Evolutionary conservation across 257 asterid species (phyloP).

Genomic region (Handroanthus guayacan): DNA sequence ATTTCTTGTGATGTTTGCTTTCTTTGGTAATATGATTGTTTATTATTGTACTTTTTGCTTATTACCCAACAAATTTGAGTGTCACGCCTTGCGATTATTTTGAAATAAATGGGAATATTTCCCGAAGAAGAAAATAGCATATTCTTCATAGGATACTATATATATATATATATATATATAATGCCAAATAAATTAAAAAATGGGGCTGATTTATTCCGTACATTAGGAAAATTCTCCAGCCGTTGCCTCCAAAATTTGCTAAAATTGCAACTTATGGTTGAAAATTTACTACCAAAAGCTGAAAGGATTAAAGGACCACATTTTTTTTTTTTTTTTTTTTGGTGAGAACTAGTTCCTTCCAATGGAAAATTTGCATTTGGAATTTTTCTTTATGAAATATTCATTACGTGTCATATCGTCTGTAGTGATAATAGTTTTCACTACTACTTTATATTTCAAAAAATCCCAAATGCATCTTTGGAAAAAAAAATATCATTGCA

Average conservation of each 20-base stretch:
- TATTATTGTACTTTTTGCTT: too few relatives aligned
- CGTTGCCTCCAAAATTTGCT: background rate
- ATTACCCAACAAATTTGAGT: too few relatives aligned
- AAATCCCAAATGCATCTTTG: too few relatives aligned
- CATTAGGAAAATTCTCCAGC: background rate
- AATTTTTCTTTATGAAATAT: background rate
- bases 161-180: too few relatives aligned
- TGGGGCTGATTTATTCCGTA: too few relatives aligned
- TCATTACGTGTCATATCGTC: too few relatives aligned
- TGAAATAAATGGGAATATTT: background rate
- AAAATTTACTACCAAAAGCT: background rate
- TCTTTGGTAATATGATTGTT: background rate
- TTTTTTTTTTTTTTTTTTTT: background rate
- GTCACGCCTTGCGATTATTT: background rate
- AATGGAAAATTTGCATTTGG: background rate
- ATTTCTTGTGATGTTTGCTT: background rate
- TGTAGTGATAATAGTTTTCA: too few relatives aligned
- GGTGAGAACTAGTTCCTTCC: background rate
- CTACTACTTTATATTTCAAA: too few relatives aligned
- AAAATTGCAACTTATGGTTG: background rate
- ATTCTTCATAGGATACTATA: background rate
- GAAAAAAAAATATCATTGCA: too few relatives aligned
- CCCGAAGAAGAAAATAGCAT: too few relatives aligned
- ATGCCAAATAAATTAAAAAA: too few relatives aligned
- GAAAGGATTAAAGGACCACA: background rate